Evolutionary conservation across 2,329 filamentous ascomycete species (phyloP).

Genomic region (Escovopsis sp.): DNA sequence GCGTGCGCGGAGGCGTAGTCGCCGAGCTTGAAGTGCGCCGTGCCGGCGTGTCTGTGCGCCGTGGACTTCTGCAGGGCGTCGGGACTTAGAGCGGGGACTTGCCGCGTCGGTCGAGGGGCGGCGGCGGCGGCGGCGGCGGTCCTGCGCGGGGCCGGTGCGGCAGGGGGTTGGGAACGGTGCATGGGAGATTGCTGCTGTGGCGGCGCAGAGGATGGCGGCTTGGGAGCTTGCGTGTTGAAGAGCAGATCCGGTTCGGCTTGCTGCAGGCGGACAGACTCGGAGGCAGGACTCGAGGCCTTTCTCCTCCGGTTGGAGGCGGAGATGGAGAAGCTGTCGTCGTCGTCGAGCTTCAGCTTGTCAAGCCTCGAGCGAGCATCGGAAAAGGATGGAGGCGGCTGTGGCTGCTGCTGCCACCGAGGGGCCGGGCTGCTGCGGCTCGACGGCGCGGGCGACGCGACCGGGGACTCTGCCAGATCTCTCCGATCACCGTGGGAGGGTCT

Average conservation of each 20-base stretch:
- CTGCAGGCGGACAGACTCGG: constrained; percentile 19
- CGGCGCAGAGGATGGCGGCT: constrained; percentile 19
- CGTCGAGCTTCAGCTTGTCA: constrained; percentile 58
- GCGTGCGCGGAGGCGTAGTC: constrained; percentile 79
- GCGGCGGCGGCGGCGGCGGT: too few species aligned
- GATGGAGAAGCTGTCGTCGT: constrained; percentile 57
- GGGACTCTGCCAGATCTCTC: constrained; percentile 26
- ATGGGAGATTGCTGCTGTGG: constrained; percentile 20
- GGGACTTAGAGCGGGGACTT: constrained; percentile 51
- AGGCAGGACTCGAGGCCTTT: constrained; percentile 46
- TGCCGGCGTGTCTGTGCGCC: constrained; percentile 64
- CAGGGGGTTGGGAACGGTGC: constrained; percentile 10
- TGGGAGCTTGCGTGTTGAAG: constrained; percentile 28
- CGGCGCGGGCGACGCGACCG: constrained; percentile 28
- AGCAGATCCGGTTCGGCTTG: constrained; percentile 48
- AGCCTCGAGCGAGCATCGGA: constrained; percentile 37
- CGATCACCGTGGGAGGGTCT: too few species aligned
- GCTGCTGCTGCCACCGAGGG: constrained; percentile 45
- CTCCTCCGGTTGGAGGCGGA: constrained; percentile 79
- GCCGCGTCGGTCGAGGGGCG: constrained; percentile 35
- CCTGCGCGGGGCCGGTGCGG: constrained; percentile 21
- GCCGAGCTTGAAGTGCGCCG: constrained; percentile 82
- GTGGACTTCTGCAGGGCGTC: constrained; percentile 60
- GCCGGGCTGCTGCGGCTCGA: constrained; percentile 29
- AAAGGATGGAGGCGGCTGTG: constrained; percentile 19